Evolutionary conservation across 768 basidiomycete species (phyloP).

Genomic region (Podaxis sp.): DNA sequence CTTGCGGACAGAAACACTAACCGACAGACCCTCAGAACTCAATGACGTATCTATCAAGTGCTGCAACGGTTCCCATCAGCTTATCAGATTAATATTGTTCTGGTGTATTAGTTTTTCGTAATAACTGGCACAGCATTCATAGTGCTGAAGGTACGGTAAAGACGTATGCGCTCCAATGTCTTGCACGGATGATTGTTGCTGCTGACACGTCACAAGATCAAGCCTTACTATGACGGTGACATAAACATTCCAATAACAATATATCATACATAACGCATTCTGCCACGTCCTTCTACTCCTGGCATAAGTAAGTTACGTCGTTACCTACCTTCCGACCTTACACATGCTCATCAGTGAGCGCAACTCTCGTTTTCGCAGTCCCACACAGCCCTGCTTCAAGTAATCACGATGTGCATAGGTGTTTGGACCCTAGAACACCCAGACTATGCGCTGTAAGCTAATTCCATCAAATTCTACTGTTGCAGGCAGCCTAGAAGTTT

Average conservation of each 20-base stretch:
- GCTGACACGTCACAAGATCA: not conserved
- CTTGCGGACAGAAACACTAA: not conserved
- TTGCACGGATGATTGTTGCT: not conserved
- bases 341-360: not conserved
- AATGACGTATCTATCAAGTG: not conserved
- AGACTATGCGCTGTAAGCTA: slow-evolving; percentile 74
- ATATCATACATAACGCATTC: not conserved
- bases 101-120: no score
- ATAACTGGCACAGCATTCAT: no score
- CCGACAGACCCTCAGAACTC: not conserved
- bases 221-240: not conserved
- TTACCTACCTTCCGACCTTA: not conserved
- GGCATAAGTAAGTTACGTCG: not conserved
- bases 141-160: no score
- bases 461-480: slow-evolving; percentile 10
- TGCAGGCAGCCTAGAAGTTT: not conserved
- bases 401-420: slow-evolving; percentile 66
- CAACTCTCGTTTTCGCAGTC: not conserved
- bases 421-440: slow-evolving; percentile 77
- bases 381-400: not conserved
- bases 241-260: not conserved
- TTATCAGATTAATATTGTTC: no score
- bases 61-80: no score
- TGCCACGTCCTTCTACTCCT: not conserved
- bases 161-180: no score